phyloP scores from a whole-genome alignment of 2,329 filamentous ascomycete genomes.

The Thelonectria olida region DNA sequence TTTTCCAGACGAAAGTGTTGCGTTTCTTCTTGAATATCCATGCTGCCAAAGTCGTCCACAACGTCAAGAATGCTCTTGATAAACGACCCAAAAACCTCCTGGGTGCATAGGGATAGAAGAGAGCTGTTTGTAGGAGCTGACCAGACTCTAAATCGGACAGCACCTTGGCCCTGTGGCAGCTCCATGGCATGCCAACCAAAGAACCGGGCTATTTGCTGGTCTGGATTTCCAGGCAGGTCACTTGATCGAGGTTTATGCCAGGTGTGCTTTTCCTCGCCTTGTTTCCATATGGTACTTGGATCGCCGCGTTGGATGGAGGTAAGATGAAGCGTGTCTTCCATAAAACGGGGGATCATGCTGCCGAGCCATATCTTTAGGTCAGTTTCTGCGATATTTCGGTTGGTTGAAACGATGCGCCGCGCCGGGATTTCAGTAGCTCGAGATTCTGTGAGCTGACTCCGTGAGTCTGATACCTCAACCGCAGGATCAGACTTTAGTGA shows the following conservation, averaged over 20 bases:
- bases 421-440: not conserved
- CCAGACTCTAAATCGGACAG: not conserved
- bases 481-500: not conserved
- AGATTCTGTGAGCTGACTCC: not conserved
- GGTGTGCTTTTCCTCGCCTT: not conserved
- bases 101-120: not conserved
- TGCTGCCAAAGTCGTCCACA: not conserved
- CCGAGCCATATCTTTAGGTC: not conserved
- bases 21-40: not conserved
- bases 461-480: not conserved
- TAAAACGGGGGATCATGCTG: not conserved
- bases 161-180: not conserved
- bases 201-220: not conserved
- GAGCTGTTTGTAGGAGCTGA: not conserved
- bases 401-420: not conserved
- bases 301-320: not conserved
- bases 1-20: not conserved
- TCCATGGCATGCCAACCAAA: not conserved
- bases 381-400: not conserved
- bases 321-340: not conserved
- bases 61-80: not conserved
- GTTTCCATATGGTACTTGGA: not conserved
- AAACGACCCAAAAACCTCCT: constrained; percentile 2
- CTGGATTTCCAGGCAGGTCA: not conserved
- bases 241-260: not conserved